Base-by-base conservation (phyloP, 2,329 filamentous ascomycete genomes). In the Nemania serpens region DNA sequence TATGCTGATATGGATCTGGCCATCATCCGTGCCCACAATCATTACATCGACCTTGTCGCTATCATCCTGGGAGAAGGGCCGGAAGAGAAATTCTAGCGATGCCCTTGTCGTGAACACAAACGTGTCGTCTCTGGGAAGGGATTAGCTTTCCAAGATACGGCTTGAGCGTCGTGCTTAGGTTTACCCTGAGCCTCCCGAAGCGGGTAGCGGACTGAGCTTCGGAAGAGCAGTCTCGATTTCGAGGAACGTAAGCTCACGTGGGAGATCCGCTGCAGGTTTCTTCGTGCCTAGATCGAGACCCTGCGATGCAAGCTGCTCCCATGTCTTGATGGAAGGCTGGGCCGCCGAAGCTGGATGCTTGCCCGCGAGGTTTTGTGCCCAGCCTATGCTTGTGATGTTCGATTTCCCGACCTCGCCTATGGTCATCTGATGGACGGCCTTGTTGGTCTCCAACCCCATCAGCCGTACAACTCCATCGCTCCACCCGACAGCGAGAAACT, bases 11-110 rank as follows among this genome's bases (percentile, higher is more conserved):
- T 94, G 89, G 12, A 96, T 80, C 17, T 80, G 82, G 9, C 90
- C 90, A 64, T 91, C 84, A 58, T 84, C 83, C 3, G 88, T 90
- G 4, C 90, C 91, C 2, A 91, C 84, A 5, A 94, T 79, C 78
- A 96, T 87, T 66, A 94, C 85, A 73, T 94, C 90, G 45, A 95
- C 88, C n/a, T 86, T 83, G 65, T 92, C 87, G 64, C 88, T 87
- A 52, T 91, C 86, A 54, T 85, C 84, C 37, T 85, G 82, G 60
- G 85, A 82, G 34, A 83, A 80, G 0, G 83, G 78, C 56, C 85
- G 85, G 67, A 91, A 91, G 25, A 91, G 81, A 37, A 88, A 86
- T 65, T 91, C 89, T 25, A 91, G 82, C 15, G 88, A 89, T 0
- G 83, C 81, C 53, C 88, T 81, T 12, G 88, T 83, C n/a, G 88